These are phyloP conservation scores for Rhodomyrtus tomentosa DNA, from an alignment of 345 rosid genomes.

Conservation along the genomic window DNA sequence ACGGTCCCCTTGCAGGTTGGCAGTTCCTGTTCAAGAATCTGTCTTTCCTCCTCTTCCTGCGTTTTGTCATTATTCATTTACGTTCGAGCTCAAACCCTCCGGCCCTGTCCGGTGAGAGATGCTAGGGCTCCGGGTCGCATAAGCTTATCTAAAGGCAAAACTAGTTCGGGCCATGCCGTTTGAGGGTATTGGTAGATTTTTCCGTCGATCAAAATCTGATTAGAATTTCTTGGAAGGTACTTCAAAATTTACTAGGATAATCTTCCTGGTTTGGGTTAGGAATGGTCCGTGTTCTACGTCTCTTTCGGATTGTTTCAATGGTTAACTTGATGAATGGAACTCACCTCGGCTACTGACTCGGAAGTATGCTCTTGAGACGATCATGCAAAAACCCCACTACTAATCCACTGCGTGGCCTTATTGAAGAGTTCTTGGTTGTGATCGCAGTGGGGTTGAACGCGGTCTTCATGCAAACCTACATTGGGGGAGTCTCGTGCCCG, in stretches of 20 bases:
- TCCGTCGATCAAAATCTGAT: background rate
- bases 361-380: no score
- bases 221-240: background rate
- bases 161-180: no score
- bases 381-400: no score
- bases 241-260: background rate
- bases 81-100: background rate
- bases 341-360: background rate
- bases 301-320: background rate
- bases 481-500: constrained; percentile 90
- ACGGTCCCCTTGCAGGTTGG: constrained; percentile 74
- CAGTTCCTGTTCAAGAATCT: background rate
- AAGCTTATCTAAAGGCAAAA: background rate
- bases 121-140: background rate
- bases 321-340: background rate
- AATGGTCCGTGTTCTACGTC: background rate
- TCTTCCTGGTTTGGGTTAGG: background rate
- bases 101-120: background rate
- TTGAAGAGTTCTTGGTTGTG: background rate
- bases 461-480: constrained; percentile 78
- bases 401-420: no score
- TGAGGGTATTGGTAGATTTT: background rate
- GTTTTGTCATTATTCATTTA: background rate
- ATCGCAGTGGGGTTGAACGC: constrained; percentile 62
- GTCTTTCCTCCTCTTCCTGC: background rate